Evolutionary conservation across 495 filamentous ascomycete genomes (phyloP), one percentile per base, ranked within the genome.

Genomic region (Podospora appendiculata): DNA sequence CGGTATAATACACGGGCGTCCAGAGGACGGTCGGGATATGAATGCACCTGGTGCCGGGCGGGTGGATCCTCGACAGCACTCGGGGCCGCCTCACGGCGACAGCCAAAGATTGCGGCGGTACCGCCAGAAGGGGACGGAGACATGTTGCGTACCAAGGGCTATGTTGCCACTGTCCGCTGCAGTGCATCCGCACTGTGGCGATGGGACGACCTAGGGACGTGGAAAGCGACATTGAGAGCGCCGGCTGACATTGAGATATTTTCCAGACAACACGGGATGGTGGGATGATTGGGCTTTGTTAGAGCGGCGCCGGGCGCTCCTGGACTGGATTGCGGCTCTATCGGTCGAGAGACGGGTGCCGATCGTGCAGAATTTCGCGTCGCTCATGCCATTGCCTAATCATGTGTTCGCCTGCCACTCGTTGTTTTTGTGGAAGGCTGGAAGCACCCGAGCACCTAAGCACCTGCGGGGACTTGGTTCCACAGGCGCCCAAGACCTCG

Each of bases 1-100:
- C 84, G 8, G 70, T 58, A 59, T 89, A 91, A 45, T 89, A 72
- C 6, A 73, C 61, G 0, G 88, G 88, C 6, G 86, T 84, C 16
- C 6, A n/a, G 11, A 89, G 65, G 14, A 79, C 50, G 7, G 78
- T 58, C 3, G 81, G 76, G 16, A 89, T 70, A 55, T 74, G 72
- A 49, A 73, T 60, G 39, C 39, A 50, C 48, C 69, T 61, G 41
- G 36, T 54, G 51, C 52, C 41, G 4, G 42, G 38, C n/a, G 42
- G 32, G 47, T 39, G 43, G 38, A 32, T 4, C 17, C 38, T 14
- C 48, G 41, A n/a, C 3, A 33, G 33, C 40, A 25, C 10, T 8
- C 14, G 25, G 13, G 48, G 43, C 43, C 51, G 25, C 25, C 25
- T 25, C 25, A 25, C 53, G 43, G 49, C 14, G 8, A 13, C 19